Percentiles rank a stretch among this genome's conserved stretches.
These are phyloP conservation scores for Lotus japonicus DNA, from an alignment of 306 rosid species.

Conservation along the genomic window DNA sequence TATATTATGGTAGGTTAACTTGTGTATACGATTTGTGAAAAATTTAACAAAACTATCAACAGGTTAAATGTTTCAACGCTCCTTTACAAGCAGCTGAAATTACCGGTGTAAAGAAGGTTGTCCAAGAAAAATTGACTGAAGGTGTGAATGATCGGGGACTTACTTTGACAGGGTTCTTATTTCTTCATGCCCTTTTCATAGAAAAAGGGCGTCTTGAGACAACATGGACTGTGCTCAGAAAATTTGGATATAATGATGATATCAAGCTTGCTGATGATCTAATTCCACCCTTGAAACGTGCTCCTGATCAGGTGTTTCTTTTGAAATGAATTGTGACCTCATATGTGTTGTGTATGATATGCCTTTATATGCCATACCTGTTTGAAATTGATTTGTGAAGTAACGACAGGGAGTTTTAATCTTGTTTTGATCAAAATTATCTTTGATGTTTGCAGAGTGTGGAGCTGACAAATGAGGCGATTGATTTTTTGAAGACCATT, in stretches of 20 bases:
- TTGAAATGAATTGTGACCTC: slow-evolving; percentile 3
- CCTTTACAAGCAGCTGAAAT: slow-evolving; percentile 96
- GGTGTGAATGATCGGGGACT: slow-evolving; percentile 98
- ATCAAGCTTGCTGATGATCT: slow-evolving; percentile 81
- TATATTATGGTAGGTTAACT: neutral
- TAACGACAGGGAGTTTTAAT: neutral
- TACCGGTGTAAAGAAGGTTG: slow-evolving; percentile 85
- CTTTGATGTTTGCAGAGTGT: slow-evolving; percentile 63
- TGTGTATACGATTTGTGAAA: neutral
- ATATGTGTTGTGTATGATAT: neutral
- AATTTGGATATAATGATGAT: slow-evolving; percentile 92
- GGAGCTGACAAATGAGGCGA: slow-evolving; percentile 92
- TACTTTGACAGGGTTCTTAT: slow-evolving; percentile 93
- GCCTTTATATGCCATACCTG: neutral
- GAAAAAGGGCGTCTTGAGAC: slow-evolving; percentile 98
- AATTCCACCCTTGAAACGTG: slow-evolving; percentile 57
- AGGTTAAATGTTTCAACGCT: slow-evolving; percentile 98
- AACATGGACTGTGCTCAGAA: slow-evolving; percentile 96
- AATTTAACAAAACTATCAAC: slow-evolving; percentile 30
- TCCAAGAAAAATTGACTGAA: slow-evolving; percentile 84
- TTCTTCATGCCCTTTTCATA: slow-evolving; percentile 94
- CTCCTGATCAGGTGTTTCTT: slow-evolving; percentile 77
- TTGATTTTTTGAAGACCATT: slow-evolving; percentile 71
- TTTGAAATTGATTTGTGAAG: neutral
- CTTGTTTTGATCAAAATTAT: slow-evolving; percentile 11